phyloP scores from a whole-genome alignment of 306 rosid genomes.

The Crotalaria pallida region DNA sequence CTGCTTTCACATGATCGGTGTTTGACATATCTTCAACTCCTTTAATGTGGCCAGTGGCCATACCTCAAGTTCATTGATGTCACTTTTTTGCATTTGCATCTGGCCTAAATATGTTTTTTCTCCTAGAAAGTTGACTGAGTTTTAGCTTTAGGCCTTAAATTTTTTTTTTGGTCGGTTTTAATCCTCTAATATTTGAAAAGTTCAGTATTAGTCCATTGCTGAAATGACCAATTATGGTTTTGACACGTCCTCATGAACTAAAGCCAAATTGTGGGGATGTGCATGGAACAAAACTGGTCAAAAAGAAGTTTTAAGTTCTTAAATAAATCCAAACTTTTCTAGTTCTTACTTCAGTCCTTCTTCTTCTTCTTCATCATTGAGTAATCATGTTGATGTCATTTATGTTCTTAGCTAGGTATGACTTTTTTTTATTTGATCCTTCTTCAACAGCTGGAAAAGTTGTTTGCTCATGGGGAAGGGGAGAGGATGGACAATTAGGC shows the following conservation, averaged over 20 bases:
- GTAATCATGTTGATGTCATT: neutral
- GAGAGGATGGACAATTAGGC: slow-evolving; percentile 97
- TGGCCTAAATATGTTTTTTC: too few relatives aligned
- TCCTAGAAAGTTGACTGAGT: too few relatives aligned
- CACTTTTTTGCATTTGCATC: neutral
- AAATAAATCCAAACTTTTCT: neutral
- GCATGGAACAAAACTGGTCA: too few relatives aligned
- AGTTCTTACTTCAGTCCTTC: neutral
- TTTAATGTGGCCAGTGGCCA: neutral
- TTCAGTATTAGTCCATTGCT: too few relatives aligned
- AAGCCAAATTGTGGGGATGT: too few relatives aligned
- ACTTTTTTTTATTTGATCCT: slow-evolving; percentile 5
- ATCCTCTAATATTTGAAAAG: too few relatives aligned
- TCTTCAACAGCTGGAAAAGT: slow-evolving; percentile 64
- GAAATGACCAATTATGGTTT: too few relatives aligned
- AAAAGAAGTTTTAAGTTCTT: neutral
- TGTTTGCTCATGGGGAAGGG: slow-evolving; percentile 96
- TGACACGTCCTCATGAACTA: too few relatives aligned
- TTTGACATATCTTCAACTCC: slow-evolving; percentile 13
- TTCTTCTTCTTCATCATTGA: neutral
- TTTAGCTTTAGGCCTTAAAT: too few relatives aligned
- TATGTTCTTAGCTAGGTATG: neutral
- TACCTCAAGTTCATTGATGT: neutral
- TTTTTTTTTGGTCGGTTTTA: too few relatives aligned
- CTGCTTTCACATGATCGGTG: slow-evolving; percentile 5